These are phyloP conservation scores for Alopecurus myosuroides DNA, from an alignment of 176 grass and related monocot genomes.

Conservation along the genomic window DNA sequence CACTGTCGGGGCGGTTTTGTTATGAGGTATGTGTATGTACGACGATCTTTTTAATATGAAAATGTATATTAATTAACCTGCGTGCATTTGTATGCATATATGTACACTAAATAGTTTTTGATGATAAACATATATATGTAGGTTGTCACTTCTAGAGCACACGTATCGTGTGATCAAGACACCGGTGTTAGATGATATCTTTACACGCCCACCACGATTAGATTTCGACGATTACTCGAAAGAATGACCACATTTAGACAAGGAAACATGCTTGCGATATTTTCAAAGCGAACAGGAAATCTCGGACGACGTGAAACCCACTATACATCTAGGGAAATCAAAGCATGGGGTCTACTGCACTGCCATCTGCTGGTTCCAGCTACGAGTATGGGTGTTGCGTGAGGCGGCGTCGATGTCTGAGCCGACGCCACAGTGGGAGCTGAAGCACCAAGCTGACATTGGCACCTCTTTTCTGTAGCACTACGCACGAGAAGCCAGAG, in stretches of 20 bases:
- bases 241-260: background rate
- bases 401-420: background rate
- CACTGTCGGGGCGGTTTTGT: background rate
- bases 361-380: background rate
- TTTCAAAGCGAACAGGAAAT: background rate
- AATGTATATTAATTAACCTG: no score
- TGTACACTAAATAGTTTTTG: background rate
- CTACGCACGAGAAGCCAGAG: background rate
- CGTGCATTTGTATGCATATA: no score
- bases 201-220: background rate
- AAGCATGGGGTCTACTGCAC: background rate
- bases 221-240: background rate
- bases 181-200: background rate
- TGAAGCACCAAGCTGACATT: background rate
- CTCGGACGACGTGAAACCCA: background rate
- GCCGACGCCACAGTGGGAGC: background rate
- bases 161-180: background rate
- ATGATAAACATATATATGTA: background rate
- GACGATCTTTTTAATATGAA: no score
- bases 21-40: no score
- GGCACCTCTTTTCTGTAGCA: background rate
- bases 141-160: background rate
- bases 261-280: background rate
- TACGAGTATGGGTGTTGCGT: background rate
- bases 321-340: background rate